Evolutionary conservation across 495 filamentous ascomycete species (phyloP).

Genomic region (Tuber magnatum): DNA sequence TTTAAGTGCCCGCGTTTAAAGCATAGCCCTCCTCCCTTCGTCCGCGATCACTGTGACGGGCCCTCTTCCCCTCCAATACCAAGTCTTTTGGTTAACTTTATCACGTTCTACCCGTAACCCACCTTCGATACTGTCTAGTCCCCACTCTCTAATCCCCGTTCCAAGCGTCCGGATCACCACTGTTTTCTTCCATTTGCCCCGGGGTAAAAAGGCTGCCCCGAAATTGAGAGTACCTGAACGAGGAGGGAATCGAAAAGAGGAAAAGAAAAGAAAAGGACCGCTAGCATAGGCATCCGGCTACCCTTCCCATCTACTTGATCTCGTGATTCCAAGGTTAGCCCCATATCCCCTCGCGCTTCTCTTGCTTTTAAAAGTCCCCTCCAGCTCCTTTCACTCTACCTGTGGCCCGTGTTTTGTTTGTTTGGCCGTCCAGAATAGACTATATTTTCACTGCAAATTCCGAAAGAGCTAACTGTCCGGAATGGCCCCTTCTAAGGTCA

Average conservation of each 20-base stretch:
- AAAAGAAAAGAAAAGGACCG: not conserved
- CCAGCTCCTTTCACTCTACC: not conserved
- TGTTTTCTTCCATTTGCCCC: not conserved
- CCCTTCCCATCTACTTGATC: not conserved
- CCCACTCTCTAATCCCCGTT: not conserved
- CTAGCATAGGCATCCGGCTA: not conserved
- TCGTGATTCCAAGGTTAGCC: conserved; percentile 4
- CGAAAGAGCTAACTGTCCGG: not conserved
- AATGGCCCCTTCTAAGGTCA: conserved; percentile 32
- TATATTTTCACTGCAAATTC: not conserved
- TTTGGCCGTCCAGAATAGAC: conserved; percentile 6
- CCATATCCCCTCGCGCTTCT: not conserved
- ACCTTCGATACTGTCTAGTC: conserved; percentile 5
- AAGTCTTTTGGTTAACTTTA: conserved; percentile 6
- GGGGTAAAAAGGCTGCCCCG: not conserved
- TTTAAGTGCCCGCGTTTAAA: not conserved
- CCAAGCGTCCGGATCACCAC: not conserved
- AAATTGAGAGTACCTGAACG: not conserved
- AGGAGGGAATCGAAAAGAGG: not conserved
- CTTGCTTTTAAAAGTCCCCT: not conserved
- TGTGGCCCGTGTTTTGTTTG: not conserved
- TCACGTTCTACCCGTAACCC: not conserved
- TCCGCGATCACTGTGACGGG: not conserved
- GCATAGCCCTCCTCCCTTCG: conserved; percentile 12
- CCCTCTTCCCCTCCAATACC: conserved; percentile 6